A percentile compares a stretch with the other conserved stretches of the same genome.
phyloP scores from a whole-genome alignment of 1,139 yeast genomes.

The Arxiozyma telluris region DNA sequence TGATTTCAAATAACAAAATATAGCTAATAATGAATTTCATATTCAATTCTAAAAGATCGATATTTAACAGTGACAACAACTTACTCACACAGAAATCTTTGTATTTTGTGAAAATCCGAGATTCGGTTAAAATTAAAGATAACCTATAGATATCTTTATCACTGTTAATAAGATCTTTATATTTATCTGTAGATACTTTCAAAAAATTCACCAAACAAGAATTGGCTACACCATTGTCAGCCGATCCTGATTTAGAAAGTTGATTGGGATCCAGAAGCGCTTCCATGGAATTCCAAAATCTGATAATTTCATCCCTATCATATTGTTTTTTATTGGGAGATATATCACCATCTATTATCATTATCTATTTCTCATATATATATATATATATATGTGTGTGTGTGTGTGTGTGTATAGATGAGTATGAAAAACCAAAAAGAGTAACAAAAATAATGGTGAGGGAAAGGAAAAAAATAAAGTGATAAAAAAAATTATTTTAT shows the following conservation, averaged over 20 bases:
- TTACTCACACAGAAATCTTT: slow-evolving; percentile 39
- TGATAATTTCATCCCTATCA: slow-evolving; percentile 14
- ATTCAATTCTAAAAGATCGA: slow-evolving; percentile 34
- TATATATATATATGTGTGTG: too few relatives aligned
- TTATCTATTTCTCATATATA: slow-evolving; percentile 3
- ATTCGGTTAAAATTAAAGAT: slow-evolving; percentile 31
- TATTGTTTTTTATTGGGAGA: slow-evolving; percentile 13
- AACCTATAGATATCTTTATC: slow-evolving; percentile 33
- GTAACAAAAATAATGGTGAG: neutral
- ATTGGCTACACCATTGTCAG: slow-evolving; percentile 21
- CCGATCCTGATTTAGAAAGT: neutral
- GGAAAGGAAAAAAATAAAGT: neutral
- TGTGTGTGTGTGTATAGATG: too few relatives aligned
- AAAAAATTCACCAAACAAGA: slow-evolving; percentile 29
- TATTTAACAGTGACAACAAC: slow-evolving; percentile 36
- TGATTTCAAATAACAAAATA: slow-evolving; percentile 41
- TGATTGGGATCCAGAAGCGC: neutral
- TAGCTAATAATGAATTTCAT: slow-evolving; percentile 41
- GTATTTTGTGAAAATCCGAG: slow-evolving; percentile 32
- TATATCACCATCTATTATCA: slow-evolving; percentile 19
- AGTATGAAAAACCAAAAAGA: neutral
- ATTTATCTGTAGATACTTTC: slow-evolving; percentile 30
- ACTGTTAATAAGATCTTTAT: slow-evolving; percentile 26
- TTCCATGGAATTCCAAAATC: slow-evolving; percentile 28
- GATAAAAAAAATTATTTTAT: neutral